phyloP scores from a whole-genome alignment of 345 rosid species.

The Schrenkiella parvula region DNA sequence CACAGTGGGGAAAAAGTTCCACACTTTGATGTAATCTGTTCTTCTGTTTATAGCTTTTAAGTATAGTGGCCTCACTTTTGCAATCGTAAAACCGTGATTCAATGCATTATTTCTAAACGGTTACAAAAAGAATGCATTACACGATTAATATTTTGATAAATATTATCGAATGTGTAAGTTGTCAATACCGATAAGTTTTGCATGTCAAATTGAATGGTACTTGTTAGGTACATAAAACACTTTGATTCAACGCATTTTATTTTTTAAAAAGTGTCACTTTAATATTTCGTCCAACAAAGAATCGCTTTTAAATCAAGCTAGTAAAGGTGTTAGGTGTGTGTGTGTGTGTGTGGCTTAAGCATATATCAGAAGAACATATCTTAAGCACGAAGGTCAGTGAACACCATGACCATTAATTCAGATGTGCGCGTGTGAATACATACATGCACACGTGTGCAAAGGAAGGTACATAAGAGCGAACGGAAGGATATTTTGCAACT shows the following conservation, averaged over 20 bases:
- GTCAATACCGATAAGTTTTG: neutral
- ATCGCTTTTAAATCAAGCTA: conserved; percentile 21
- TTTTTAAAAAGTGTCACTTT: neutral
- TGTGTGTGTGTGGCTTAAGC: neutral
- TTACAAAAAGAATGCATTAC: no score
- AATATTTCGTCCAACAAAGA: conserved; percentile 12
- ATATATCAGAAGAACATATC: neutral
- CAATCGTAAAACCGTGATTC: neutral
- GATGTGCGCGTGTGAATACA: conserved; percentile 4
- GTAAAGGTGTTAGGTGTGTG: conserved; percentile 13
- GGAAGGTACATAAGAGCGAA: conserved; percentile 26
- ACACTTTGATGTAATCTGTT: conserved; percentile 16
- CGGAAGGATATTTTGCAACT: conserved; percentile 10
- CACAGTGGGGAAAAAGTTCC: conserved; percentile 16
- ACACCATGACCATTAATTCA: conserved; percentile 7
- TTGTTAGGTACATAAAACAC: conserved; percentile 18
- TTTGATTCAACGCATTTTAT: neutral
- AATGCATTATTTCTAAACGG: neutral
- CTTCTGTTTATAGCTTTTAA: conserved; percentile 11
- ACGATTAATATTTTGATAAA: no score
- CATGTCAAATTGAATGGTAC: neutral
- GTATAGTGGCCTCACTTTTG: conserved; percentile 12
- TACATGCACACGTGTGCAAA: conserved; percentile 17
- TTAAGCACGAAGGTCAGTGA: conserved; percentile 13
- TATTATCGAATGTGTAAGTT: neutral